Conservation (phyloP, 805 yeast genomes). For the Candida ulmi region DNA sequence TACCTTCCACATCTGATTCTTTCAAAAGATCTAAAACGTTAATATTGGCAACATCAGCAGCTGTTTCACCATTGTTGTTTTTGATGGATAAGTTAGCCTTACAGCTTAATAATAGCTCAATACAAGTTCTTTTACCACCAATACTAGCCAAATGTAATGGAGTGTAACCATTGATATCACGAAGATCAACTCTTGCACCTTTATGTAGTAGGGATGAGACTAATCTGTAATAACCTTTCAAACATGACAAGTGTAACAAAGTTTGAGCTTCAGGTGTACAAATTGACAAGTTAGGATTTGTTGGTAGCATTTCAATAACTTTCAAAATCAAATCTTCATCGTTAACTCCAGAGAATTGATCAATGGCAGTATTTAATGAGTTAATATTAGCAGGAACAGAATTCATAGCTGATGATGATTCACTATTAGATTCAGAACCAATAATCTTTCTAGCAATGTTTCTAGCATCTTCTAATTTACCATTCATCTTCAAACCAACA, state of each 20-base stretch:
- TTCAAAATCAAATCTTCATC: slow-evolving; percentile 37
- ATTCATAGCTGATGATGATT: neutral
- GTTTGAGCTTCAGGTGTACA: slow-evolving; percentile 84
- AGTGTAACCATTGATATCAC: slow-evolving; percentile 77
- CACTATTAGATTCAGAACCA: slow-evolving; percentile 42
- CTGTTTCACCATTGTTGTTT: slow-evolving; percentile 44
- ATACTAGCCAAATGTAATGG: slow-evolving; percentile 86
- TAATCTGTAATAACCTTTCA: slow-evolving; percentile 64
- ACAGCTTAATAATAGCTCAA: slow-evolving; percentile 54
- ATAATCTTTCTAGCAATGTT: slow-evolving; percentile 90
- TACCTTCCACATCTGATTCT: slow-evolving; percentile 1
- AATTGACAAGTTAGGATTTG: slow-evolving; percentile 76
- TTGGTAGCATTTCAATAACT: slow-evolving; percentile 62
- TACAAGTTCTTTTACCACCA: slow-evolving; percentile 64
- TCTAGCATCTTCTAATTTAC: slow-evolving; percentile 89
- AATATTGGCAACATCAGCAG: slow-evolving; percentile 36
- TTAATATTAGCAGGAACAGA: slow-evolving; percentile 1
- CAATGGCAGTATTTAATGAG: slow-evolving; percentile 2
- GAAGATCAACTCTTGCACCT: slow-evolving; percentile 63
- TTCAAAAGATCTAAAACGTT: slow-evolving; percentile 28
- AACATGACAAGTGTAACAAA: slow-evolving; percentile 77
- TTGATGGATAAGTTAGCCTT: slow-evolving; percentile 53
- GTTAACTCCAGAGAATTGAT: slow-evolving; percentile 3
- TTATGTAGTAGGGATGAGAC: slow-evolving; percentile 56
- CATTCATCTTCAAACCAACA: slow-evolving; percentile 96